Base-by-base conservation (phyloP, 768 basidiomycete genomes). In the Tulasnella sp. region DNA sequence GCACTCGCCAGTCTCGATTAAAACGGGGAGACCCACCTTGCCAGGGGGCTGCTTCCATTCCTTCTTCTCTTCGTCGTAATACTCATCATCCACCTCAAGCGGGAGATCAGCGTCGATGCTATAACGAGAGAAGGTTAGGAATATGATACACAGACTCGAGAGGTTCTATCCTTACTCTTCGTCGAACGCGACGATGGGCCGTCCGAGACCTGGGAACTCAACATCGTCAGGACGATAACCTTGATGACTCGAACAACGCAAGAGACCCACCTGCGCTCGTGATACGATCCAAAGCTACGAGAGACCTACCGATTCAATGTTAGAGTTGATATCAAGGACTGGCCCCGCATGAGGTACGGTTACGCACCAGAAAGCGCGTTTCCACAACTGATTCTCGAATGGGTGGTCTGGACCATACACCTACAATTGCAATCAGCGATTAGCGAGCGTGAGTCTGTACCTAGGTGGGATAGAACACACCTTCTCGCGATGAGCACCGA, bases 31-130 rank as follows among this genome's bases (percentile, higher is more conserved):
- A 40, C 71, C 16, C 14, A 72, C 71, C 59, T 83, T 86, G 8
- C 81, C 83, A 6, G 80, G 76, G 1, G 91, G 91, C 77, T 92
- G 91, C 69, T 85, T 81, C 79, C 90, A 91, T 19, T 83, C 84
- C 44, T 84, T 81, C 1, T 83, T 80, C 0, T 86, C 86, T 75
- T 81, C 80, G 19, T 87, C 84, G 92, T 91, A 95, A 77, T 87
- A 92, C 77, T 89, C 88, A 75, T 91, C 89, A 75, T 95, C 91
- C 16, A 94, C 89, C 78, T 93, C 91, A 6, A 88, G 80, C 0
- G 89, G 88, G 14, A 84, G 81, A 68, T 91, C 90, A 6, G 89
- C 81, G 75, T 94, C 91, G 76, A 90, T 88, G 76, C 90, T 91
- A 75, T 52, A 71, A n/a, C n/a, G 72, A 26, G 26, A 22, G n/a